Percentiles rank a stretch among this genome's conserved stretches.
Evolutionary conservation across 139 green algal genomes (phyloP).

Genomic region (Chlorella sp.): DNA sequence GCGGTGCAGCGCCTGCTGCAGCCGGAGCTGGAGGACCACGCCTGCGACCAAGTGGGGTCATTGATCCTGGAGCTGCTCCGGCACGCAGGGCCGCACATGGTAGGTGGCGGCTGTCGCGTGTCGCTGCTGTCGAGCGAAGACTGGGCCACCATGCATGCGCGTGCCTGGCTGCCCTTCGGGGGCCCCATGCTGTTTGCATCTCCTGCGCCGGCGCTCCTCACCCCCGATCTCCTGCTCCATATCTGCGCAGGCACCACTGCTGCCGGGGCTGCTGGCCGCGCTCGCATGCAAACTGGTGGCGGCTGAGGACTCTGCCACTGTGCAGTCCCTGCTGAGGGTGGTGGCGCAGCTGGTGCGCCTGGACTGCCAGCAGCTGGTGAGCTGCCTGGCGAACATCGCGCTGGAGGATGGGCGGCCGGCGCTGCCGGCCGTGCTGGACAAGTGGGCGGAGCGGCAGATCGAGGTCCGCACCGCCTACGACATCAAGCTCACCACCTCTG

Average conservation of each 20-base stretch:
- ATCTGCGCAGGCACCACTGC: constrained; percentile 28
- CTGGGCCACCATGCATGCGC: no score
- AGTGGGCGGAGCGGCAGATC: constrained; percentile 59
- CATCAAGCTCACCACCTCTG: constrained; percentile 63
- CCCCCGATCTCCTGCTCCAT: no score
- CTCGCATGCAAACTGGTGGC: constrained; percentile 43
- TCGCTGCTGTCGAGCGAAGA: no score
- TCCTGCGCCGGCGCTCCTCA: no score
- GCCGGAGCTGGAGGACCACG: constrained; percentile 45
- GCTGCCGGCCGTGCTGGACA: constrained; percentile 39
- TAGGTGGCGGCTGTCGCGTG: no score
- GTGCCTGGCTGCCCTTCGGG: no score
- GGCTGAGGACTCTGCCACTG: constrained; percentile 37
- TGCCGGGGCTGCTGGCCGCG: constrained; percentile 45
- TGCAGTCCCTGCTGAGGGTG: constrained; percentile 56
- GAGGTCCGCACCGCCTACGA: constrained; percentile 64
- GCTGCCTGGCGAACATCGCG: constrained; percentile 43
- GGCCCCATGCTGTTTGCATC: no score
- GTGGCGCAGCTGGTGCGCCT: constrained; percentile 47
- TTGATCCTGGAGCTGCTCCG: constrained; percentile 55
- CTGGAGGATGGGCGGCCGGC: constrained; percentile 12
- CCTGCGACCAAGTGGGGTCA: constrained; percentile 37
- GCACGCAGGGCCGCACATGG: constrained; percentile 32
- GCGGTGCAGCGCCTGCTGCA: constrained; percentile 43
- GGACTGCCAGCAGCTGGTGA: constrained; percentile 40